phyloP scores from a whole-genome alignment of 2,329 filamentous ascomycete species.

The Fusarium chaquense region DNA sequence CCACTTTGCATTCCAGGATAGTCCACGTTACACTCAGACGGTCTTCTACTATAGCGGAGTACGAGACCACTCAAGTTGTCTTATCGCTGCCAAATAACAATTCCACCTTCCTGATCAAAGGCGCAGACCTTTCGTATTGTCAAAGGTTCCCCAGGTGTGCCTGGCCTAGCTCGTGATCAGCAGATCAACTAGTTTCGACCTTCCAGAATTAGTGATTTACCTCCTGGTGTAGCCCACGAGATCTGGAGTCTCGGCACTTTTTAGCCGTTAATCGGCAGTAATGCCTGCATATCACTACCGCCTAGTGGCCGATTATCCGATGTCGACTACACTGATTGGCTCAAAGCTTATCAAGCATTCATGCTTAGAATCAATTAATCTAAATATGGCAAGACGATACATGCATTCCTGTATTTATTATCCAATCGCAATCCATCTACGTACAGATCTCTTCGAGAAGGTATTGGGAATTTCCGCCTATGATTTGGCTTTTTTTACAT shows the following conservation, averaged over 20 bases:
- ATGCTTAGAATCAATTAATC: conserved; percentile 1
- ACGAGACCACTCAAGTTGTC: not conserved
- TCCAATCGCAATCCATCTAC: no score
- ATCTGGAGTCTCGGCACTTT: conserved; percentile 1
- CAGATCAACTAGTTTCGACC: not conserved
- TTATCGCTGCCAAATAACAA: not conserved
- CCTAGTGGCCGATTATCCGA: conserved; percentile 9
- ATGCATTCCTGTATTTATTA: not conserved
- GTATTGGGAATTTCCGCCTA: no score
- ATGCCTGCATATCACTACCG: not conserved
- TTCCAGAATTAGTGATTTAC: conserved; percentile 4
- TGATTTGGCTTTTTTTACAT: no score
- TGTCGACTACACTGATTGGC: not conserved
- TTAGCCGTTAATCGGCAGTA: conserved; percentile 11
- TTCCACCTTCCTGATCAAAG: conserved; percentile 17
- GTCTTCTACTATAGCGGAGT: not conserved
- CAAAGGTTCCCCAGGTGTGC: conserved; percentile 11
- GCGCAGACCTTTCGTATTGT: conserved; percentile 1
- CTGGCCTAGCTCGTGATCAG: not conserved
- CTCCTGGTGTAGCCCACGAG: not conserved
- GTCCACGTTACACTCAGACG: not conserved
- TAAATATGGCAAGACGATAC: not conserved
- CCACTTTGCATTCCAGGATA: accelerated
- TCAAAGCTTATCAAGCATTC: not conserved
- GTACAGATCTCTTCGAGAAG: no score